These are phyloP conservation scores for Cicer arietinum DNA, from an alignment of 306 rosid genomes.

Conservation along the genomic window DNA sequence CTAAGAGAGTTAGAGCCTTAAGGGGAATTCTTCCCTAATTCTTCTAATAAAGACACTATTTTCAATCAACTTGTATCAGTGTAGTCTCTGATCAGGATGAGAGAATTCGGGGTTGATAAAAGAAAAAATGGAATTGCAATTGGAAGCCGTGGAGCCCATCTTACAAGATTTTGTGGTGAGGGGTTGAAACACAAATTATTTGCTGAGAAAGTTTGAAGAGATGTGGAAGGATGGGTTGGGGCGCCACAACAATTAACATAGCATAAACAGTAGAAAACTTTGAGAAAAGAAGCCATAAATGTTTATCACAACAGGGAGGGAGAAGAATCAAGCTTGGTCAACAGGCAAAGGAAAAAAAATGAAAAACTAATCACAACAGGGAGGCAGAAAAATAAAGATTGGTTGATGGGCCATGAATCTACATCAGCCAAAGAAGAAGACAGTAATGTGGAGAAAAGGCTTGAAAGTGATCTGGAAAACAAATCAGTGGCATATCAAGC, in stretches of 20 bases:
- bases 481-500: neutral
- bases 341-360: neutral
- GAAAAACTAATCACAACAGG: neutral
- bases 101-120: neutral
- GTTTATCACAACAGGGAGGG: neutral
- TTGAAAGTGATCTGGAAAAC: neutral
- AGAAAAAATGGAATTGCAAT: neutral
- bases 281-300: neutral
- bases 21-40: neutral
- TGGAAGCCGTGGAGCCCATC: neutral
- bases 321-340: neutral
- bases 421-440: neutral
- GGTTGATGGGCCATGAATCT: neutral
- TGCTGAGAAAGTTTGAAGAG: neutral
- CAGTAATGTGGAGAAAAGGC: neutral
- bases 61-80: slow-evolving; percentile 4
- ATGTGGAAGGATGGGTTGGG: neutral
- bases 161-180: neutral
- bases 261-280: neutral
- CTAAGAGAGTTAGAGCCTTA: neutral
- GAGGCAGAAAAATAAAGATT: neutral
- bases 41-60: neutral
- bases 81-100: neutral
- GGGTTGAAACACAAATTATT: neutral
- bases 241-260: neutral